Evolutionary conservation across 2,329 filamentous ascomycete species (phyloP).

Genomic region (Monilinia vaccinii-corymbosi): DNA sequence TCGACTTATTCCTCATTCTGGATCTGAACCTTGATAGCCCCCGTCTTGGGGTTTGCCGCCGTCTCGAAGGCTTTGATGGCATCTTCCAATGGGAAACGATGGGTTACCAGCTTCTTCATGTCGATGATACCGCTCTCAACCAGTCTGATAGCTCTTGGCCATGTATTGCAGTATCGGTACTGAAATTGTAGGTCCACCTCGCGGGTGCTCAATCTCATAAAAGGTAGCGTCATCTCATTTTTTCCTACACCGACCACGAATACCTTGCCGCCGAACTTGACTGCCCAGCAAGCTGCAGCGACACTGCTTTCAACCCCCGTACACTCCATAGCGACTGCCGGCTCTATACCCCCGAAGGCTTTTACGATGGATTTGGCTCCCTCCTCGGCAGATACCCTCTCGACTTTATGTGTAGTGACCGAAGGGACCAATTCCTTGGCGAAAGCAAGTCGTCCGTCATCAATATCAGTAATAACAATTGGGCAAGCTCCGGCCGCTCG

Average conservation of each 20-base stretch:
- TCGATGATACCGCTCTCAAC: constrained; percentile 79
- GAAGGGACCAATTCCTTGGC: constrained; percentile 75
- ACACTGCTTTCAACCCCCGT: constrained; percentile 91
- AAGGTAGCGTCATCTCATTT: constrained; percentile 91
- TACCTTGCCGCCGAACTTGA: constrained; percentile 93
- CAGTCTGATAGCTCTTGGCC: constrained; percentile 85
- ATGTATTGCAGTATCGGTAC: constrained; percentile 93
- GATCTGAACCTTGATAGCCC: constrained; percentile 97
- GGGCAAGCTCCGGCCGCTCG: constrained; percentile 83
- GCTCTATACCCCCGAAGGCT: constrained; percentile 70
- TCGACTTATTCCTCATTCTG: constrained; percentile 44
- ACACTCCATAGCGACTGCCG: constrained; percentile 78
- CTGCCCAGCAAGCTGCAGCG: constrained; percentile 74
- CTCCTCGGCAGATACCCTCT: constrained; percentile 57
- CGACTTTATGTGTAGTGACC: constrained; percentile 73
- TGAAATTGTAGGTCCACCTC: constrained; percentile 96
- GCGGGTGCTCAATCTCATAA: constrained; percentile 83
- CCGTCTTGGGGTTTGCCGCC: constrained; percentile 77
- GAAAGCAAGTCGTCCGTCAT: constrained; percentile 74
- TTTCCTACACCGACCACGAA: constrained; percentile 94
- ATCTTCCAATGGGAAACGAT: constrained; percentile 78
- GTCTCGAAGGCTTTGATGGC: constrained; percentile 85
- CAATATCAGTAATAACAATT: constrained; percentile 90
- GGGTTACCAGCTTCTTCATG: constrained; percentile 74
- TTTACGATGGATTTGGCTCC: constrained; percentile 59